A percentile compares a stretch with the other conserved stretches of the same genome.
These are phyloP conservation scores for Phytophthora cajani DNA, from an alignment of 352 stramenopile genomes.

Conservation along the genomic window DNA sequence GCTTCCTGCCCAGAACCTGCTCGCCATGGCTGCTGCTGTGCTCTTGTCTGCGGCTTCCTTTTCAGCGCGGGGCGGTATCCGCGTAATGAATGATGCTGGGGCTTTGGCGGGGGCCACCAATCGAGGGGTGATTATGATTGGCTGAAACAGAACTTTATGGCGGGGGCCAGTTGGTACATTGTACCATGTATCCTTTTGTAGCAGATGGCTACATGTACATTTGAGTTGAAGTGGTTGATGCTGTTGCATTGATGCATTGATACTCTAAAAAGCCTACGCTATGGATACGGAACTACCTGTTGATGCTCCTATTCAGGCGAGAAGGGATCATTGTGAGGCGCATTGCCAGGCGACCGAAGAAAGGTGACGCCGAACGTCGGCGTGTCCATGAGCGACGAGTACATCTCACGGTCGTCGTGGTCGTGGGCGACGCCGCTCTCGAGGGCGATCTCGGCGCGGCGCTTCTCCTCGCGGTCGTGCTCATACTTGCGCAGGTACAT, in stretches of 20 bases:
- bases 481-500: conserved; percentile 67
- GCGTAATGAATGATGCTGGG: conserved; percentile 25
- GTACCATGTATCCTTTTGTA: neutral
- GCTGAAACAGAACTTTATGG: neutral
- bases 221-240: conserved; percentile 4
- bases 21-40: conserved; percentile 59
- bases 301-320: conserved; percentile 28
- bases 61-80: conserved; percentile 18
- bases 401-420: conserved; percentile 36
- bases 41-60: conserved; percentile 23
- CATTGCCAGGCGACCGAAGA: conserved; percentile 58
- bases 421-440: conserved; percentile 22
- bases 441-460: conserved; percentile 41
- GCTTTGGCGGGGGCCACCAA: neutral
- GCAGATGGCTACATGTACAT: conserved; percentile 2
- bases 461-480: conserved; percentile 45
- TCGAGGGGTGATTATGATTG: neutral
- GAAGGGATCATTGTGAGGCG: conserved; percentile 32
- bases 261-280: conserved; percentile 2
- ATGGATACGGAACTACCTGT: neutral
- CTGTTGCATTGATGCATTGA: neutral
- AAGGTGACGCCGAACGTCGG: conserved; percentile 58
- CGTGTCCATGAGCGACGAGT: conserved; percentile 56
- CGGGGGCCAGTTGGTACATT: neutral
- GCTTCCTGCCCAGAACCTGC: conserved; percentile 83